These are phyloP conservation scores for Dryas drummondii DNA, from an alignment of 306 rosid genomes.

Conservation along the genomic window DNA sequence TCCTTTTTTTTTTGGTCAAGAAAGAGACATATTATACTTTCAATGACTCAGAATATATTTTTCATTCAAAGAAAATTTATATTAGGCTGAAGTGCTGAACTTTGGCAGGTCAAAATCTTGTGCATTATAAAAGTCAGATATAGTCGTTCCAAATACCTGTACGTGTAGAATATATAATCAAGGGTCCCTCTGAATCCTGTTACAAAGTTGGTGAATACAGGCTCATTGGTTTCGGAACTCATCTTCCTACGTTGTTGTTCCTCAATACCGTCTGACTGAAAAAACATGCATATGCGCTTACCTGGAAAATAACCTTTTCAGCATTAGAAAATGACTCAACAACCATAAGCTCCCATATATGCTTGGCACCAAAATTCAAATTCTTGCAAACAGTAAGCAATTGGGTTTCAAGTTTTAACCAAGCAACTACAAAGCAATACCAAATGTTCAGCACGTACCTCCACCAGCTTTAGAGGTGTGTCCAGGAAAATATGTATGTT, in stretches of 20 bases:
- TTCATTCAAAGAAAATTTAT: not conserved
- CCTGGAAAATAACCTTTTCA: slow-evolving; percentile 15
- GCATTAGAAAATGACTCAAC: not conserved
- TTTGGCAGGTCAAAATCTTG: not conserved
- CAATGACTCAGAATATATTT: not conserved
- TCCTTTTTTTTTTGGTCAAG: too few relatives aligned
- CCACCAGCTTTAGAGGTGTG: slow-evolving; percentile 1
- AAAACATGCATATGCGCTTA: slow-evolving; percentile 28
- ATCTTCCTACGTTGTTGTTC: slow-evolving; percentile 10
- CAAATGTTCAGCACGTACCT: not conserved
- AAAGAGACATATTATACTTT: too few relatives aligned
- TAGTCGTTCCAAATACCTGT: slow-evolving; percentile 14
- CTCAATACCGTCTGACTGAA: not conserved
- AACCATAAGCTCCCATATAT: not conserved
- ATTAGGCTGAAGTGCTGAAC: not conserved
- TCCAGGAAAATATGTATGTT: not conserved
- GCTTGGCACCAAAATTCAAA: not conserved
- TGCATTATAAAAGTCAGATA: not conserved
- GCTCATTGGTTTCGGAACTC: slow-evolving; percentile 18
- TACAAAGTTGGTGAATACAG: slow-evolving; percentile 17
- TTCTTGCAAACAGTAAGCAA: not conserved
- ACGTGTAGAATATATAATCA: slow-evolving; percentile 34
- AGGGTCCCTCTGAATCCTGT: slow-evolving; percentile 13
- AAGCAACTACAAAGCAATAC: not conserved
- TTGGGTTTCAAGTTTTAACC: not conserved